Percentiles rank a stretch among this genome's conserved stretches.
phyloP scores from a whole-genome alignment of 2,329 filamentous ascomycete species.

The Hawksworthiomyces lignivorus region DNA sequence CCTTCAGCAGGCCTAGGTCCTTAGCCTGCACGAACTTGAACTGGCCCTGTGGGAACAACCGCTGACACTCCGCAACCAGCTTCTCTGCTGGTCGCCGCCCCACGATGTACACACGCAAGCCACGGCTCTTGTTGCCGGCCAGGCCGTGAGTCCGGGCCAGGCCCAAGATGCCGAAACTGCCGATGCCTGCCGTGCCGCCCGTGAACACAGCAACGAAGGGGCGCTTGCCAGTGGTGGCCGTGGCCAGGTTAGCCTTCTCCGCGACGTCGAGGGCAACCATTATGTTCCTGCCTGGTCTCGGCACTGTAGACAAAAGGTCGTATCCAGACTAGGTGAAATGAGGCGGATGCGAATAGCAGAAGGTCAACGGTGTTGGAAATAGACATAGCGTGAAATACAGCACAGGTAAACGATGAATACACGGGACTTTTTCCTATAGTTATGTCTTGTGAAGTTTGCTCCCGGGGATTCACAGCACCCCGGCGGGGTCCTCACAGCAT shows the following conservation, averaged over 20 bases:
- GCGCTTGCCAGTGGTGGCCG: background rate
- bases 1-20: conserved; percentile 25
- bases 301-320: too few species aligned
- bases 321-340: too few species aligned
- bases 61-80: conserved; percentile 21
- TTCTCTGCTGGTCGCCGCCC: conserved; percentile 19
- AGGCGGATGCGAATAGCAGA: too few species aligned
- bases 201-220: conserved; percentile 16
- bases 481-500: too few species aligned
- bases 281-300: too few species aligned
- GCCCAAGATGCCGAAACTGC: conserved; percentile 8
- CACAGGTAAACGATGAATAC: too few species aligned
- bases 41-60: conserved; percentile 21
- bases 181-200: conserved; percentile 17
- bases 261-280: conserved; percentile 15
- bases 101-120: conserved; percentile 25
- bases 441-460: too few species aligned
- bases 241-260: conserved; percentile 11
- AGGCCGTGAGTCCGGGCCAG: conserved; percentile 12
- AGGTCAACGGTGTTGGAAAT: too few species aligned
- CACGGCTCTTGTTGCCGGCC: conserved; percentile 5
- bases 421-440: too few species aligned
- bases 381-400: too few species aligned
- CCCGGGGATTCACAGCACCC: too few species aligned
- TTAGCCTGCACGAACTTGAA: conserved; percentile 25